These are phyloP conservation scores for Wickerhamiella kurtzmanii DNA, from an alignment of 805 yeast species.

Conservation along the genomic window DNA sequence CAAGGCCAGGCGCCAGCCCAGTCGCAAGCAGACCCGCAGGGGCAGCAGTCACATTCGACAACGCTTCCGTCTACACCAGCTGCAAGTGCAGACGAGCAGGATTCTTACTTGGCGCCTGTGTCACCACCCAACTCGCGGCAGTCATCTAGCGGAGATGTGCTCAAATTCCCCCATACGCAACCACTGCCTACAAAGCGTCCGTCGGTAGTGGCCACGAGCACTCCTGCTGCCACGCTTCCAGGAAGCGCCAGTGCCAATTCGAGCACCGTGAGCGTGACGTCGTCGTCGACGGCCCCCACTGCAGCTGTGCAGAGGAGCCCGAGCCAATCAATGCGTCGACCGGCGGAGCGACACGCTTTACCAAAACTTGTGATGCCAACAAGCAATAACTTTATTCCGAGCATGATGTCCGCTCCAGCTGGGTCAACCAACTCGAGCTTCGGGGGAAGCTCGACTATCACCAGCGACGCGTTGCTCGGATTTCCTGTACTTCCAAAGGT, in stretches of 20 bases:
- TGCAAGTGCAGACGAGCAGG: neutral
- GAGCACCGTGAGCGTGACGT: neutral
- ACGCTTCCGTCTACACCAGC: neutral
- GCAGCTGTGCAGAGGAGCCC: slow-evolving; percentile 14
- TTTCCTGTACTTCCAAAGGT: slow-evolving; percentile 25
- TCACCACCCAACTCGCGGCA: neutral
- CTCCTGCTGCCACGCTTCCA: slow-evolving; percentile 17
- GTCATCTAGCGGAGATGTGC: neutral
- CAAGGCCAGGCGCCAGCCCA: no score
- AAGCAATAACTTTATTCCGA: neutral
- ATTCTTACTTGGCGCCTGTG: neutral
- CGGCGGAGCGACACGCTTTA: slow-evolving; percentile 1
- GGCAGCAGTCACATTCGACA: neutral
- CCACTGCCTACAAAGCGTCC: slow-evolving; percentile 3
- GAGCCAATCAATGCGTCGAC: neutral
- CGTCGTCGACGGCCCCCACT: slow-evolving; percentile 3
- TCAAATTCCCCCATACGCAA: slow-evolving; percentile 8
- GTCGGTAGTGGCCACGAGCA: slow-evolving; percentile 22
- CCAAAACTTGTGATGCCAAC: slow-evolving; percentile 7
- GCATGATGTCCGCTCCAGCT: neutral
- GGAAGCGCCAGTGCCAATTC: slow-evolving; percentile 4
- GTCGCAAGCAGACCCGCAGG: neutral
- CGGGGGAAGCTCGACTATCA: neutral
- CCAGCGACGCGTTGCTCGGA: slow-evolving; percentile 3
- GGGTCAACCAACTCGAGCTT: neutral